These are phyloP conservation scores for Geosiphon pyriformis DNA, from an alignment of 192 early-diverging fungal species.

Conservation along the genomic window DNA sequence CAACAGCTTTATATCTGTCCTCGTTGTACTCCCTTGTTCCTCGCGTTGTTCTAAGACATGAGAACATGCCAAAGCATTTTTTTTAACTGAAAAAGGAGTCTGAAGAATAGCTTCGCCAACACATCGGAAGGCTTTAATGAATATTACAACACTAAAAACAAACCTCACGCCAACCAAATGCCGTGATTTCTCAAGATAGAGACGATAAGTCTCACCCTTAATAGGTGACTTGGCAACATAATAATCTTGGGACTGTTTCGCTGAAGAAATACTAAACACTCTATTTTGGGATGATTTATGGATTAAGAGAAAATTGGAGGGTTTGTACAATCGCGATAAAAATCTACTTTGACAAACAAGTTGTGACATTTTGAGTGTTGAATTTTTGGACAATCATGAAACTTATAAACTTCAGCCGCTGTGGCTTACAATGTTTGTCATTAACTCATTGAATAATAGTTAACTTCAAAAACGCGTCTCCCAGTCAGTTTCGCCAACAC, in stretches of 20 bases:
- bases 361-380: too few relatives aligned
- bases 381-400: too few relatives aligned
- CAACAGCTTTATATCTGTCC: conserved; percentile 45
- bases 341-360: too few relatives aligned
- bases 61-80: background rate
- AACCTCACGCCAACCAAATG: conserved; percentile 43
- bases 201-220: conserved; percentile 34
- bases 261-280: background rate
- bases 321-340: too few relatives aligned
- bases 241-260: conserved; percentile 28
- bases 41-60: conserved; percentile 39
- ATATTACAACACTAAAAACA: background rate
- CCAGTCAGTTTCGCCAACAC: too few relatives aligned
- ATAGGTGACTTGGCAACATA: conserved; percentile 7
- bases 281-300: background rate
- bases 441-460: too few relatives aligned
- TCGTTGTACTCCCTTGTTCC: conserved; percentile 52
- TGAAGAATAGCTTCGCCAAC: background rate
- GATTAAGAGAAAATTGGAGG: too few relatives aligned
- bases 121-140: background rate
- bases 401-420: too few relatives aligned
- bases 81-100: background rate
- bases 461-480: too few relatives aligned
- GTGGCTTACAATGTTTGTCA: too few relatives aligned
- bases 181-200: conserved; percentile 39